A percentile compares a stretch with the other conserved stretches of the same genome.
Evolutionary conservation across 768 basidiomycete species (phyloP).

Genomic region (Leccinellum albellum): DNA sequence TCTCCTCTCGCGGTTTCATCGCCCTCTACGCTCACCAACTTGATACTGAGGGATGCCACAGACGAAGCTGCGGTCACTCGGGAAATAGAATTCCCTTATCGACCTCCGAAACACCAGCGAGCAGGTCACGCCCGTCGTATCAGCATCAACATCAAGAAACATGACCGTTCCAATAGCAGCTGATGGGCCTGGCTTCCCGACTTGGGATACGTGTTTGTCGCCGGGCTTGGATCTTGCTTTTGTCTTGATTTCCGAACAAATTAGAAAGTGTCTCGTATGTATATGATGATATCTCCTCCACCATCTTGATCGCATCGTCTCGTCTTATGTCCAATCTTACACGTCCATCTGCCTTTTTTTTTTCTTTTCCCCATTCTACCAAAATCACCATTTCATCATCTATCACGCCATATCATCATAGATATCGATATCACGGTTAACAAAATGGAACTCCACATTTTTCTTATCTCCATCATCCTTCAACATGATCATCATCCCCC

Average conservation of each 20-base stretch:
- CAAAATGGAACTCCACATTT: not conserved
- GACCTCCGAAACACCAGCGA: conserved; percentile 29
- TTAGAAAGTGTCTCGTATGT: not conserved
- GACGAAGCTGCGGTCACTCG: not conserved
- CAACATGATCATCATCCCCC: not conserved
- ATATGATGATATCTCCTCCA: not conserved
- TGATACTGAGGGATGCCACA: not conserved
- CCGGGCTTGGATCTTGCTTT: not conserved
- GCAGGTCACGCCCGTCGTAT: conserved; percentile 39
- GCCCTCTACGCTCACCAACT: not conserved
- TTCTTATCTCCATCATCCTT: not conserved
- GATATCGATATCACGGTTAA: not conserved
- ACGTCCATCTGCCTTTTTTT: not conserved
- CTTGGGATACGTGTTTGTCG: not conserved
- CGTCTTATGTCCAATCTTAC: not conserved
- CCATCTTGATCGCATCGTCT: not conserved
- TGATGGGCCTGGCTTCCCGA: not conserved
- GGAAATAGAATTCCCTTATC: conserved; percentile 30
- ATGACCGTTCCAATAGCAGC: conserved; percentile 2
- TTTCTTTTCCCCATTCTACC: not conserved
- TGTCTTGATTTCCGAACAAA: not conserved
- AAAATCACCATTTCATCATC: not conserved
- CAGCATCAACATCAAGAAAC: conserved; percentile 36
- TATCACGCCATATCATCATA: not conserved
- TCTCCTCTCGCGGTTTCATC: not conserved